Base-by-base conservation (phyloP, 768 basidiomycete genomes). In the Tylopilus sp. region DNA sequence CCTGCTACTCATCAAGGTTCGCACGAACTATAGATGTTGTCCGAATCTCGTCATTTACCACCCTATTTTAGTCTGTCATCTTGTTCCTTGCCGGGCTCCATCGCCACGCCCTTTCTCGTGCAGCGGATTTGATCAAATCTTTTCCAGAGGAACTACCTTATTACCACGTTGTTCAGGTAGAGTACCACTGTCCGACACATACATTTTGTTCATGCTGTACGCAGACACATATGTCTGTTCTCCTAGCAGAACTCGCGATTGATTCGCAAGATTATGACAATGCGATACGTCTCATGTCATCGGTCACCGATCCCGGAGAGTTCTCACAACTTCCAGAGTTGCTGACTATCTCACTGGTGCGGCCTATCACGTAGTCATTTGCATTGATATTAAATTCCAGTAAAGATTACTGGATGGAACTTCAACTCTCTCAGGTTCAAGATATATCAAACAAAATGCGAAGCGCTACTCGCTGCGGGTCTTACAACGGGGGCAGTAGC, bases 1-100 rank as follows among this genome's bases (percentile, higher is more conserved):
- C 40, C 56, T 61, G 29, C 33, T 62, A 13, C 55, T 62, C 2
- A n/a, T 62, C 30, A 61, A 61, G 60, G 60, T 58, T 19, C 13
- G 45, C 8, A 19, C 17, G 12, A 12, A 0, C 1, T 21, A 29
- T 2, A 2, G 19, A 22, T 12, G 2, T 17, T 21, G 12, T 24
- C 3, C 19, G n/a, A 12, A 10, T 37, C 24, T 21, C 12, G 26
- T 5, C n/a, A 16, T 9, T 56, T 22, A 48, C 16, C 3, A 29
- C 31, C 33, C 14, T 14, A n/a, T 56, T 48, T 6, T 26, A 60
- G 59, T 42, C 59, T 0, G 34, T 50, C 6, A 30, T 61, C 29
- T 16, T 60, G 7, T 61, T 57, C 37, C 40, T 60, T 21, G 4
- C 34, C 1, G 59, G 59, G 24, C 26, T 17, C 22, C 47, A 38